Evolutionary conservation across 2,329 filamentous ascomycete genomes (phyloP).

Genomic region (Phoma sp.): DNA sequence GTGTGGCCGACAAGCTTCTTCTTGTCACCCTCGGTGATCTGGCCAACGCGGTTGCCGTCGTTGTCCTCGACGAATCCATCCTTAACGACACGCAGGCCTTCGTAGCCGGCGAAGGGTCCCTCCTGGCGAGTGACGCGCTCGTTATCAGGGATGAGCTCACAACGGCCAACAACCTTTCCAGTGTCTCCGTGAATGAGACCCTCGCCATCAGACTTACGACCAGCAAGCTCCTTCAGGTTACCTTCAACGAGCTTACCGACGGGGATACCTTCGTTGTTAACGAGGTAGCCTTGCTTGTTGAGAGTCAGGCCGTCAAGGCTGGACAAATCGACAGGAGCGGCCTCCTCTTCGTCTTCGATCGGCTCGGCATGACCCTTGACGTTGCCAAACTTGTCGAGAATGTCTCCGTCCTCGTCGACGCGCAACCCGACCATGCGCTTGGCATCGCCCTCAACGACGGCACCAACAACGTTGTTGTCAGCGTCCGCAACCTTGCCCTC

Average conservation of each 20-base stretch:
- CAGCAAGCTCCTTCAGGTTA: slow-evolving; percentile 62
- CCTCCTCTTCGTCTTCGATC: slow-evolving; percentile 55
- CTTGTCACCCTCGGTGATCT: slow-evolving; percentile 72
- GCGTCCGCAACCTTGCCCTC: slow-evolving; percentile 58
- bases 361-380: slow-evolving; percentile 67
- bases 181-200: slow-evolving; percentile 63
- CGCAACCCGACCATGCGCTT: slow-evolving; percentile 65
- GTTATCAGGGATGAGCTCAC: slow-evolving; percentile 63
- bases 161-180: slow-evolving; percentile 63
- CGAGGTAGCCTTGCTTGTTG: slow-evolving; percentile 66
- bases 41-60: slow-evolving; percentile 78
- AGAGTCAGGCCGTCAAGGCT: slow-evolving; percentile 60
- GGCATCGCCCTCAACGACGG: slow-evolving; percentile 63
- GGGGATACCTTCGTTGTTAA: slow-evolving; percentile 60
- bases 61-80: slow-evolving; percentile 77
- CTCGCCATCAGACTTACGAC: slow-evolving; percentile 62
- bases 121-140: slow-evolving; percentile 64
- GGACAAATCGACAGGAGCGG: slow-evolving; percentile 56
- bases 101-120: slow-evolving; percentile 71
- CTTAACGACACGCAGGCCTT: slow-evolving; percentile 69
- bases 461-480: slow-evolving; percentile 59
- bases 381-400: slow-evolving; percentile 67
- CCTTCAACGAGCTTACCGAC: slow-evolving; percentile 64
- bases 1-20: slow-evolving; percentile 74
- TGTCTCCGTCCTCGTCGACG: slow-evolving; percentile 68